phyloP scores from a whole-genome alignment of 495 filamentous ascomycete species.

The Trichoderma reesei region DNA sequence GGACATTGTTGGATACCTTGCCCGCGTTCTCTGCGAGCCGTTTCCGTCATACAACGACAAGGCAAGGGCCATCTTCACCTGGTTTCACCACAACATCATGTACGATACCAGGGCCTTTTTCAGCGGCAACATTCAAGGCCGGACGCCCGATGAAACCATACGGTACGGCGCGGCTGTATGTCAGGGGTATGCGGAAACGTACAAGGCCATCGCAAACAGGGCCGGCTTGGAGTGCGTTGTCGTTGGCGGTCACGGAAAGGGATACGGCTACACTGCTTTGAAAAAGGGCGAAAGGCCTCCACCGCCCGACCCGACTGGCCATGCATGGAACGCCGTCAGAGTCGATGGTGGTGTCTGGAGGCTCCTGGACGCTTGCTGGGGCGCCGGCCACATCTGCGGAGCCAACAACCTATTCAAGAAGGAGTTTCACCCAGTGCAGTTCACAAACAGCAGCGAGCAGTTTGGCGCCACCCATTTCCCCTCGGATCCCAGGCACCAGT shows the following conservation, averaged over 20 bases:
- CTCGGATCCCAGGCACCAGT: constrained; percentile 53
- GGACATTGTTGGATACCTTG: constrained; percentile 58
- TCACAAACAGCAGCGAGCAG: constrained; percentile 71
- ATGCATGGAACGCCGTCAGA: constrained; percentile 90
- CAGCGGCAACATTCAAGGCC: constrained; percentile 49
- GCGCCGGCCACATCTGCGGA: constrained; percentile 56
- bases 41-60: constrained; percentile 81
- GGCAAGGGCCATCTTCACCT: constrained; percentile 84
- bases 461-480: constrained; percentile 80
- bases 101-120: constrained; percentile 79
- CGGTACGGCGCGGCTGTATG: constrained; percentile 76
- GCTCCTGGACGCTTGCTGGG: constrained; percentile 87
- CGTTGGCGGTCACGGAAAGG: constrained; percentile 77
- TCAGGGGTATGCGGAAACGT: constrained; percentile 83
- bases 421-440: constrained; percentile 57
- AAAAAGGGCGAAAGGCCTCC: constrained; percentile 48
- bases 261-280: constrained; percentile 55
- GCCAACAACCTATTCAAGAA: constrained; percentile 47
- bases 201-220: constrained; percentile 57
- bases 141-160: constrained; percentile 58
- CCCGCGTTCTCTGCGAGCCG: constrained; percentile 62
- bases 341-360: constrained; percentile 87
- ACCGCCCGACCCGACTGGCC: constrained; percentile 39
- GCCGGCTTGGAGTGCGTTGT: constrained; percentile 65
- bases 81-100: constrained; percentile 86